Conservation (phyloP, 768 basidiomycete genomes). For the Auricularia sp. region DNA sequence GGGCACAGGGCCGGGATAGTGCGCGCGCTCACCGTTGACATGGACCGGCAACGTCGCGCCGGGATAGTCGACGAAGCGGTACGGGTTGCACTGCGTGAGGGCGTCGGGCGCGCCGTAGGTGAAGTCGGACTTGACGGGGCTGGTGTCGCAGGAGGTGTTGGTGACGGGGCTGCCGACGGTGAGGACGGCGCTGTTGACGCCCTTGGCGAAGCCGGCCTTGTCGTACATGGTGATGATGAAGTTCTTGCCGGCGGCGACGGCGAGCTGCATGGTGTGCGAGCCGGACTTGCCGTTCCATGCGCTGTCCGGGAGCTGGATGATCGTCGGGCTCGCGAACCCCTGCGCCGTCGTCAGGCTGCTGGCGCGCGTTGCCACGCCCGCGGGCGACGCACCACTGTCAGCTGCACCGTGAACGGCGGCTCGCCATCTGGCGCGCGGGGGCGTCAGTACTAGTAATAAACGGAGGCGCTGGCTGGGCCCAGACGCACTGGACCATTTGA, state of each 20-base stretch:
- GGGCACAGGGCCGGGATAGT: conserved; percentile 2
- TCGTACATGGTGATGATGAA: conserved; percentile 64
- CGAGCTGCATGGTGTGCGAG: conserved; percentile 37
- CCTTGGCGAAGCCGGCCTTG: conserved; percentile 54
- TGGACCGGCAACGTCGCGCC: conserved; percentile 40
- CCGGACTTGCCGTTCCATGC: conserved; percentile 46
- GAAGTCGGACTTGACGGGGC: conserved; percentile 25
- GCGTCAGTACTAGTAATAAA: conserved; percentile 7
- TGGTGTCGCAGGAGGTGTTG: conserved; percentile 36
- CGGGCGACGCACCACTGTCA: conserved; percentile 39
- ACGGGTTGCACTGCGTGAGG: conserved; percentile 22
- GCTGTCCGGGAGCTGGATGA: conserved; percentile 43
- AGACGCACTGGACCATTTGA: conserved; percentile 53
- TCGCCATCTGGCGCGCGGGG: conserved; percentile 36
- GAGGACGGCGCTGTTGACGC: conserved; percentile 43
- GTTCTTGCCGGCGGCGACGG: conserved; percentile 26
- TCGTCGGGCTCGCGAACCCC: conserved; percentile 45
- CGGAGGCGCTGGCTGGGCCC: not conserved
- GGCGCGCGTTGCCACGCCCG: conserved; percentile 4
- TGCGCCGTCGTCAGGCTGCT: conserved; percentile 13
- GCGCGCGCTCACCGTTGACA: conserved; percentile 46
- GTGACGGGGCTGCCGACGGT: conserved; percentile 38
- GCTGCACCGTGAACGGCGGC: conserved; percentile 37
- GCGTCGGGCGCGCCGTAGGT: conserved; percentile 1
- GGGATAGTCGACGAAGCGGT: conserved; percentile 25